phyloP scores from a whole-genome alignment of 2,329 filamentous ascomycete genomes.

The Colletotrichum euphorbiae region DNA sequence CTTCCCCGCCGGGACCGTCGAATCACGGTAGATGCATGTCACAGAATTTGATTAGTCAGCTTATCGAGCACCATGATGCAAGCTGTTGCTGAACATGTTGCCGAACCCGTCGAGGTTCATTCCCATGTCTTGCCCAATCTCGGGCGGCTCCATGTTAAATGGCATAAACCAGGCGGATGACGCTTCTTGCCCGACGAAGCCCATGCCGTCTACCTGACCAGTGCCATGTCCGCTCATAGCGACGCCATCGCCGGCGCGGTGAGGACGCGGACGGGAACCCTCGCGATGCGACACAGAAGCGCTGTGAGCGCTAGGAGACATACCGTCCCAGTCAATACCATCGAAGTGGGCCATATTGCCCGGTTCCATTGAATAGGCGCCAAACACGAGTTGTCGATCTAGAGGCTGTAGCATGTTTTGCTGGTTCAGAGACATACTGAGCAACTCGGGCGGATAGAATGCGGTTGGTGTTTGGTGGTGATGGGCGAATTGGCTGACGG shows the following conservation, averaged over 20 bases:
- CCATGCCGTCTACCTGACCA: conserved; percentile 40
- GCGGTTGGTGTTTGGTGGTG: conserved; percentile 51
- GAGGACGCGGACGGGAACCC: conserved; percentile 18
- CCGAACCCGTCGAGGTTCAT: conserved; percentile 62
- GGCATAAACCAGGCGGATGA: conserved; percentile 90
- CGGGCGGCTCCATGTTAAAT: conserved; percentile 87
- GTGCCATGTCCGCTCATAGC: conserved; percentile 47
- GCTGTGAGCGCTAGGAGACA: conserved; percentile 49
- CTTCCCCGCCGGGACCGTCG: neutral
- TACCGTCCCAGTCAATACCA: conserved; percentile 57
- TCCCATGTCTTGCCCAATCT: conserved; percentile 62
- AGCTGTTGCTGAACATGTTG: conserved; percentile 57
- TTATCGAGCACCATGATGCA: conserved; percentile 43
- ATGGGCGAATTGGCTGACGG: conserved; percentile 52
- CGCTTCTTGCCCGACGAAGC: conserved; percentile 54
- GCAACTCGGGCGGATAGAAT: conserved; percentile 65
- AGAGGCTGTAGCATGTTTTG: conserved; percentile 73
- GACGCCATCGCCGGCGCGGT: conserved; percentile 46
- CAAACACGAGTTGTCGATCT: conserved; percentile 81
- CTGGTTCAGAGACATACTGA: conserved; percentile 63
- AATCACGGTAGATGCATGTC: neutral
- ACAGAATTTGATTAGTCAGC: neutral
- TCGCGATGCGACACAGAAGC: conserved; percentile 44
- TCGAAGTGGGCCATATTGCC: conserved; percentile 55
- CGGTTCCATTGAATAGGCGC: conserved; percentile 72